phyloP scores from a whole-genome alignment of 2,329 filamentous ascomycete genomes.

The Penicillium sp. region DNA sequence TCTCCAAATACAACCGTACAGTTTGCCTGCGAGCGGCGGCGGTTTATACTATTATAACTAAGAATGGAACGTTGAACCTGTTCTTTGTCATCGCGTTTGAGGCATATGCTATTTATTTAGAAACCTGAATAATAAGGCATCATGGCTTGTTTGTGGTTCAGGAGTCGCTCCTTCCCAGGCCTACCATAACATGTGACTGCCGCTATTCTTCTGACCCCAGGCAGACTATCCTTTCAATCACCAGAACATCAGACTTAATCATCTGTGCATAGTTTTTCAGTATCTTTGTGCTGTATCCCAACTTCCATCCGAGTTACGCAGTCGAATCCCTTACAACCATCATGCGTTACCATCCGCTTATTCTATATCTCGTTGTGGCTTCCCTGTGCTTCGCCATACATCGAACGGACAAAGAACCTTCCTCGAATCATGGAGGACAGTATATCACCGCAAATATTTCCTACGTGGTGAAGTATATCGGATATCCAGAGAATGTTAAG shows the following conservation, averaged over 20 bases:
- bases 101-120: too few species aligned
- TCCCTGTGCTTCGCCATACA: slow-evolving; percentile 6
- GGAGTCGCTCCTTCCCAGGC: slow-evolving; percentile 5
- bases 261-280: neutral
- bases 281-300: slow-evolving; percentile 5
- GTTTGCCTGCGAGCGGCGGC: neutral
- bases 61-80: neutral
- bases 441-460: neutral
- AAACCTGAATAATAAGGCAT: too few species aligned
- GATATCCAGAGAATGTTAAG: neutral
- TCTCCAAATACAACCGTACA: neutral
- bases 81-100: neutral
- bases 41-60: slow-evolving; percentile 3
- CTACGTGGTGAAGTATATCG: neutral
- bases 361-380: slow-evolving; percentile 6
- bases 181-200: neutral
- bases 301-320: neutral
- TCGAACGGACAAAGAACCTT: neutral
- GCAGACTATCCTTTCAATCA: neutral
- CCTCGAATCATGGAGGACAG: neutral
- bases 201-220: neutral
- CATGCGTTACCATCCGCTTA: slow-evolving; percentile 9
- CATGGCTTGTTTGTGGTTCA: too few species aligned
- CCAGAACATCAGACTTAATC: neutral
- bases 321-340: neutral